A percentile compares a stretch with the other conserved stretches of the same genome.
phyloP scores from a whole-genome alignment of 2,329 filamentous ascomycete species.

The Grosmannia huntii region DNA sequence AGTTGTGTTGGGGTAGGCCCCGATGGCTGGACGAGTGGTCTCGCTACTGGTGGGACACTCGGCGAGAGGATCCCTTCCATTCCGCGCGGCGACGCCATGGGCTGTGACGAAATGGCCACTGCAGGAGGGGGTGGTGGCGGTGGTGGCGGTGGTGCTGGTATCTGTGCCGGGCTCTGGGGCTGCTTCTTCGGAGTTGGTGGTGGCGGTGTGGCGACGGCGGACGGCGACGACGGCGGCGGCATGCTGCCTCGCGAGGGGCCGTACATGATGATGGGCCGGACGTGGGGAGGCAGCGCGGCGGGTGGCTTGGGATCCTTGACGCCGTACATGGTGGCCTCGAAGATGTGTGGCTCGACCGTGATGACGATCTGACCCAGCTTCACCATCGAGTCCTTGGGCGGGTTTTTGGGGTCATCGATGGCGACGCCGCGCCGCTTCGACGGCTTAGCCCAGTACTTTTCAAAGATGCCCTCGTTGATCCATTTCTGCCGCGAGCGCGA shows the following conservation, averaged over 20 bases:
- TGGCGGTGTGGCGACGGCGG: conserved; percentile 18
- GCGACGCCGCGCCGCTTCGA: conserved; percentile 53
- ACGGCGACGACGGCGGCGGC: conserved; percentile 27
- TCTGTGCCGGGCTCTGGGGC: conserved; percentile 14
- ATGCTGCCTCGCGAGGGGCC: conserved; percentile 50
- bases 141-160: not conserved
- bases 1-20: no score
- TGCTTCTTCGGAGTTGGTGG: conserved; percentile 19
- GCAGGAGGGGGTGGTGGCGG: not conserved
- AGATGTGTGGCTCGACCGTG: conserved; percentile 66
- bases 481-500: conserved; percentile 60
- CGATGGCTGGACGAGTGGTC: not conserved
- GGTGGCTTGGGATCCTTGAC: conserved; percentile 51
- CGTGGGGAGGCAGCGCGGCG: conserved; percentile 24
- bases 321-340: conserved; percentile 62
- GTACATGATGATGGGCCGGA: conserved; percentile 50
- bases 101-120: conserved; percentile 5
- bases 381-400: conserved; percentile 56
- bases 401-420: conserved; percentile 52
- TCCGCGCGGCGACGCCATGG: conserved; percentile 16
- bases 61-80: conserved; percentile 18
- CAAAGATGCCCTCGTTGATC: conserved; percentile 59
- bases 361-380: conserved; percentile 63
- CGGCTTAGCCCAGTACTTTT: conserved; percentile 68
- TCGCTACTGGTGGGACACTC: conserved; percentile 4